Percentiles rank a stretch among this genome's conserved stretches.
phyloP scores from a whole-genome alignment of 2,329 filamentous ascomycete genomes.

The Colletotrichum noveboracense region DNA sequence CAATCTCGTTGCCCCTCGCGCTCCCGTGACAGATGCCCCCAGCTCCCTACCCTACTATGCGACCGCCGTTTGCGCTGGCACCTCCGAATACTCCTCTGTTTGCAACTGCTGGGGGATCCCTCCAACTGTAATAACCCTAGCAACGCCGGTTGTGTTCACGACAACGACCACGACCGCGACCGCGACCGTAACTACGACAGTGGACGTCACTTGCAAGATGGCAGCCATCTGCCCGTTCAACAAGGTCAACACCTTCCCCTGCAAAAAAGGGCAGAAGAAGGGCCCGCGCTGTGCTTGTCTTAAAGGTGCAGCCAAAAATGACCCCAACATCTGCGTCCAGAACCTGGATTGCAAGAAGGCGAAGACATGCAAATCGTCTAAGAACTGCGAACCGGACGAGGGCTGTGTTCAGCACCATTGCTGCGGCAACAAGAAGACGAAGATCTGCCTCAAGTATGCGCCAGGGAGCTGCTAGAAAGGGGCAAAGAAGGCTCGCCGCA shows the following conservation, averaged over 20 bases:
- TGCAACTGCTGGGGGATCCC: slow-evolving; percentile 51
- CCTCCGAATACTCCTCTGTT: slow-evolving; percentile 40
- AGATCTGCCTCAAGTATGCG: slow-evolving; percentile 6
- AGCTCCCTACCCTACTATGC: slow-evolving; percentile 43
- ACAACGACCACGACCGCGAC: slow-evolving; percentile 42
- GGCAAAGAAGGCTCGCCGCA: not conserved
- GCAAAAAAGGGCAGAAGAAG: not conserved
- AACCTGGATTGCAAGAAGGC: not conserved
- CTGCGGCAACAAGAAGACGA: not conserved
- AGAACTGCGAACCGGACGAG: not conserved
- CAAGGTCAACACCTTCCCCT: not conserved
- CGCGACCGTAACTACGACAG: slow-evolving; percentile 39
- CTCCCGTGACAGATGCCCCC: slow-evolving; percentile 25
- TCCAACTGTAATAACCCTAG: slow-evolving; percentile 37
- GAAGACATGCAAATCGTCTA: not conserved
- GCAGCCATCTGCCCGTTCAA: not conserved
- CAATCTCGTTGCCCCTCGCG: not conserved
- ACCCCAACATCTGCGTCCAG: not conserved
- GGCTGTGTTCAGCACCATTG: slow-evolving; percentile 8
- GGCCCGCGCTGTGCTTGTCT: not conserved
- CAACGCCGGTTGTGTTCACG: slow-evolving; percentile 33
- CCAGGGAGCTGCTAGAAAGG: not conserved
- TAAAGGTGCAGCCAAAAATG: not conserved
- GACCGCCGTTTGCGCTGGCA: slow-evolving; percentile 33
- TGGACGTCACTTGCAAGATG: not conserved